A percentile compares a stretch with the other conserved stretches of the same genome.
Conservation (phyloP, 2,329 filamentous ascomycete species). For the Sporothrix mexicana region DNA sequence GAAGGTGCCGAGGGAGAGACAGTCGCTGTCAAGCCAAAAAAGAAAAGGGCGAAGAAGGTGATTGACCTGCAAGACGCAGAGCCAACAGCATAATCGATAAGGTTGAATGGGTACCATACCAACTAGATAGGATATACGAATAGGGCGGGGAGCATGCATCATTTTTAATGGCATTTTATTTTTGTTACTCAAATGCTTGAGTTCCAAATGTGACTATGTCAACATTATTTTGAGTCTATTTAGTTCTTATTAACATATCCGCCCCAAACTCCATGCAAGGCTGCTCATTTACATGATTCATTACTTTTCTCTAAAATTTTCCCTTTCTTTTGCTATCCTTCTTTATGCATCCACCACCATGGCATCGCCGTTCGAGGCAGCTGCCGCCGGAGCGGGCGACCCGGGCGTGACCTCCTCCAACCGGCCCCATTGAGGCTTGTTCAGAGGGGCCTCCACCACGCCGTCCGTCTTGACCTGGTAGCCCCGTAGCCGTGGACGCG, state of each 20-base stretch:
- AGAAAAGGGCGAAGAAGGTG: slow-evolving; percentile 42
- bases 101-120: not conserved
- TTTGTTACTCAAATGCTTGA: not conserved
- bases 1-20: slow-evolving; percentile 33
- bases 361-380: not conserved
- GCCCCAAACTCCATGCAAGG: slow-evolving; percentile 16
- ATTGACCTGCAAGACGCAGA: slow-evolving; percentile 35
- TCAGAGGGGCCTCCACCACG: slow-evolving; percentile 62
- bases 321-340: not conserved
- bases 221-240: not conserved
- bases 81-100: slow-evolving; percentile 4
- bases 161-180: not conserved
- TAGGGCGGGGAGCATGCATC: not conserved
- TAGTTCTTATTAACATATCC: not conserved
- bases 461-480: slow-evolving; percentile 80
- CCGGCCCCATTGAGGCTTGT: slow-evolving; percentile 68
- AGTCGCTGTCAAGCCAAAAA: slow-evolving; percentile 41
- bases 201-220: not conserved
- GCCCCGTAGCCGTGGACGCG: slow-evolving; percentile 78
- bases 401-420: slow-evolving; percentile 44
- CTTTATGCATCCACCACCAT: not conserved
- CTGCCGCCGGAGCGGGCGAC: not conserved
- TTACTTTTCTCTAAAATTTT: not conserved
- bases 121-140: slow-evolving; percentile 19
- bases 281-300: not conserved